phyloP scores from a whole-genome alignment of 305 asterid genomes.

The Lippia alba region DNA sequence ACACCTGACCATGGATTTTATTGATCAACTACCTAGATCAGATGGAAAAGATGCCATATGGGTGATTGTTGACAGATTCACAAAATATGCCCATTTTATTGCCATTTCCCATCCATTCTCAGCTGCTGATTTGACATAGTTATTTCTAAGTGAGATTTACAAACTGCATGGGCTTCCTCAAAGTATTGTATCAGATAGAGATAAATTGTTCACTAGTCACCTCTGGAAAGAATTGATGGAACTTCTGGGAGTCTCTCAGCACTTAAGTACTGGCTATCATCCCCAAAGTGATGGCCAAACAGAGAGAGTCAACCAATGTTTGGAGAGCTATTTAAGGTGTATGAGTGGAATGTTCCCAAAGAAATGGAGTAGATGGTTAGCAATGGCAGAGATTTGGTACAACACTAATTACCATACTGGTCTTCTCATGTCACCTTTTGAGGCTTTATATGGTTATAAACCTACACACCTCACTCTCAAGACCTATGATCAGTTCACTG shows the following conservation, averaged over 20 bases:
- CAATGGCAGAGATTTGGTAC: background rate
- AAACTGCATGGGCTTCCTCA: background rate
- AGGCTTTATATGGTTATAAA: background rate
- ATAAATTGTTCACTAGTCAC: no score
- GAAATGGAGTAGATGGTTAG: background rate
- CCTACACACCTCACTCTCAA: background rate
- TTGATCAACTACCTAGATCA: background rate
- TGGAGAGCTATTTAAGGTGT: background rate
- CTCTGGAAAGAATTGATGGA: no score
- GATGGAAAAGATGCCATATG: background rate
- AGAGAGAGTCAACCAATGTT: background rate
- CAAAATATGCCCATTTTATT: conserved; percentile 1
- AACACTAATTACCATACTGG: background rate
- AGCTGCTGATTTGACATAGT: background rate
- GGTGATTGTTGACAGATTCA: background rate
- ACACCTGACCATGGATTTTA: background rate
- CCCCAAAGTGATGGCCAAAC: background rate
- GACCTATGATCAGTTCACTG: no score
- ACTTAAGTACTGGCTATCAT: no score
- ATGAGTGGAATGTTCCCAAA: background rate
- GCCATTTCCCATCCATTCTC: background rate
- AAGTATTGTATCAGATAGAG: background rate
- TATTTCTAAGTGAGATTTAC: background rate
- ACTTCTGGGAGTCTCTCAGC: no score
- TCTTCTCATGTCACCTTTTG: background rate